phyloP scores from a whole-genome alignment of 163 green algal species.

The Botryococcus braunii region DNA sequence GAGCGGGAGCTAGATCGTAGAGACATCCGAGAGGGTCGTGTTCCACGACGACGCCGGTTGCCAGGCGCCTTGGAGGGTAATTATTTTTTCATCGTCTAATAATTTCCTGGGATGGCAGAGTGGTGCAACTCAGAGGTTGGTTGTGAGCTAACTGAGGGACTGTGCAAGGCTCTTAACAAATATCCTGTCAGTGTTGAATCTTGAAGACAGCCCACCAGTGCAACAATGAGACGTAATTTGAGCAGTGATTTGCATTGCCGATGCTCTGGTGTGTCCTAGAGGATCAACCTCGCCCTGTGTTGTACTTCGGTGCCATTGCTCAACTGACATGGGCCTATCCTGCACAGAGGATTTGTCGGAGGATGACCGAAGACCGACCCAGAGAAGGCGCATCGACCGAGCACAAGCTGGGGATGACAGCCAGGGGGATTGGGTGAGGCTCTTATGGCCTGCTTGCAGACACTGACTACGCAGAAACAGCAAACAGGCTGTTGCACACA shows the following conservation, averaged over 20 bases:
- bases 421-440: slow-evolving; percentile 19
- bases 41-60: slow-evolving; percentile 19
- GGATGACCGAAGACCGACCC: slow-evolving; percentile 30
- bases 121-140: no score
- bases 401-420: slow-evolving; percentile 36
- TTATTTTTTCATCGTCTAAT: no score
- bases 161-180: background rate
- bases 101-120: no score
- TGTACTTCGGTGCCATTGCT: background rate
- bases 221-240: background rate
- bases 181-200: background rate
- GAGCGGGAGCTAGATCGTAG: slow-evolving; percentile 60
- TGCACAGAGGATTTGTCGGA: slow-evolving; percentile 28
- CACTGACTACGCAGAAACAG: no score
- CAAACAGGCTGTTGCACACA: no score
- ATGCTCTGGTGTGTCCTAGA: no score
- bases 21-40: slow-evolving; percentile 36
- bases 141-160: no score
- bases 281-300: background rate
- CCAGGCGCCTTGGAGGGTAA: slow-evolving; percentile 57
- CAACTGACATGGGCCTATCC: background rate
- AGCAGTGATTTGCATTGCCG: background rate
- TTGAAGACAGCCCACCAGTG: background rate
- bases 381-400: slow-evolving; percentile 43
- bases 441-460: background rate